These are phyloP conservation scores for Oryza rufipogon DNA, from an alignment of 176 grass and related monocot genomes.

Conservation along the genomic window DNA sequence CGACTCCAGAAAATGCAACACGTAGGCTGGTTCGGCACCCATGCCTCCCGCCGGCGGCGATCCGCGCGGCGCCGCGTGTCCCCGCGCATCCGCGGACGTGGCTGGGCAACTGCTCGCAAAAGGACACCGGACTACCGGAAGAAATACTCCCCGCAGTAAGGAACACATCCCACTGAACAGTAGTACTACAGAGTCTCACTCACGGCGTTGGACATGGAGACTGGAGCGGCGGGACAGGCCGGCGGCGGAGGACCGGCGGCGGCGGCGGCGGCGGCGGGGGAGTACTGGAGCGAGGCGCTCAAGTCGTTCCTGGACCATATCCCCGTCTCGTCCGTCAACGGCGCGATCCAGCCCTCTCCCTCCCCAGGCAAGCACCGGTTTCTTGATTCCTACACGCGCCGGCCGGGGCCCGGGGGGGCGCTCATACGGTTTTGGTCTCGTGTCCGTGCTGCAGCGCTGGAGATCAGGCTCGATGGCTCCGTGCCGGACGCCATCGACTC, in stretches of 20 bases:
- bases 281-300: constrained; percentile 56
- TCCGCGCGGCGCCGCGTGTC: constrained; percentile 28
- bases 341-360: constrained; percentile 20
- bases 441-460: constrained; percentile 41
- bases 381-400: background rate
- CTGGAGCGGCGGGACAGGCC: constrained; percentile 7
- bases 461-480: constrained; percentile 46
- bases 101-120: constrained; percentile 8
- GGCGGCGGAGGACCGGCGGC: background rate
- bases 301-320: constrained; percentile 70
- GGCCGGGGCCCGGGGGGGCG: too few species aligned
- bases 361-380: constrained; percentile 18
- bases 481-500: constrained; percentile 48
- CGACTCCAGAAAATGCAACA: background rate
- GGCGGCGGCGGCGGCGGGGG: constrained; percentile 10
- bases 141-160: background rate
- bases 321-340: constrained; percentile 55
- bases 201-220: constrained; percentile 32
- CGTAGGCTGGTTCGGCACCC: background rate
- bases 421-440: background rate
- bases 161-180: too few species aligned
- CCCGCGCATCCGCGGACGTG: constrained; percentile 19
- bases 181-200: background rate
- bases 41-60: background rate
- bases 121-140: background rate